Evolutionary conservation across 2,329 filamentous ascomycete species (phyloP), one percentile per base, ranked within the genome.

Genomic region (Penicillium sp.): DNA sequence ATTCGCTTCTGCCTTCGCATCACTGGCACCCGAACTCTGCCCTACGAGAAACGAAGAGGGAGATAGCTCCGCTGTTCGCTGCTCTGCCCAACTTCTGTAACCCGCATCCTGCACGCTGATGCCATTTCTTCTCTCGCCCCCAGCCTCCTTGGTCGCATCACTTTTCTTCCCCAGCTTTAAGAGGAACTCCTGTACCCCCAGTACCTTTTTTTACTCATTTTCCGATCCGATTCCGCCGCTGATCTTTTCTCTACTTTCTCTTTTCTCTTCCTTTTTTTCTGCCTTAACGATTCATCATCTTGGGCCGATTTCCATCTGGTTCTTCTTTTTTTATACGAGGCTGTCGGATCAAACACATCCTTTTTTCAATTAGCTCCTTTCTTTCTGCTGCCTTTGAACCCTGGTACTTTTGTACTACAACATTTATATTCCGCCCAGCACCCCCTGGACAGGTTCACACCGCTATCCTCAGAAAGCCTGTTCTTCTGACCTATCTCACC

Each of bases 41-140:
- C 55, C 34, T 56, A 57, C 29, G 39, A 37, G n/a, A n/a, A n/a
- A n/a, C n/a, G n/a, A 37, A 31, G 13, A 31, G 31, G 11, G 36
- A 49, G 55, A 33, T 47, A 46, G 48, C 47, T 47, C 28, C 42
- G 28, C 44, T 47, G 62, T 61, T 61, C 53, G 52, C 28, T 58
- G 56, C 61, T 64, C 55, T 66, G 63, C 60, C 60, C 59, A 63
- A 63, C 60, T 51, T 33, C 45, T 40, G 34, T 33, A 48, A 33
- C 33, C 23, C 26, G 24, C 13, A 28, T 28, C 18, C 53, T 63
- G 59, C 55, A 52, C 44, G 56, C 40, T 59, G 55, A 59, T 57
- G 57, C 58, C 48, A 60, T 62, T 28, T 28, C 24, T 28, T 62
- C 10, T 28, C 24, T 28, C 39, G 21, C 39, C 47, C 19, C 56